These are phyloP conservation scores for Terfezia boudieri DNA, from an alignment of 495 filamentous ascomycete genomes.

Conservation along the genomic window DNA sequence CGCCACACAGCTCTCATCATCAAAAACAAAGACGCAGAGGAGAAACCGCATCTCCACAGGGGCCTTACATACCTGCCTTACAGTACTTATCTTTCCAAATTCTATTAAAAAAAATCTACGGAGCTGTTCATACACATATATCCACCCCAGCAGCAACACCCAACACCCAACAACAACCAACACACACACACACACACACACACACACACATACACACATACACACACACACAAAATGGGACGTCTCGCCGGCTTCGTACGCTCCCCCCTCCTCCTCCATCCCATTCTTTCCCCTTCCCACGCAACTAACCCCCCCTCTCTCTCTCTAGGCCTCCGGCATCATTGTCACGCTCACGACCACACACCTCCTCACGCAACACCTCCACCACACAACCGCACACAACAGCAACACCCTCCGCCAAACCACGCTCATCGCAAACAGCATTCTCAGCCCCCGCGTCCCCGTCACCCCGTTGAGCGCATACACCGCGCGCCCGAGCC, in stretches of 20 bases:
- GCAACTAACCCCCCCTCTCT: conserved; percentile 3
- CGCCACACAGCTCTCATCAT: no score
- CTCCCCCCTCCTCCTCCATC: neutral
- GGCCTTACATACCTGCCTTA: no score
- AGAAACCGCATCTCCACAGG: no score
- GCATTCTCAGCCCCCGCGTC: conserved; percentile 29
- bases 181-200: neutral
- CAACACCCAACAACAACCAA: no score
- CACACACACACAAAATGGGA: conserved; percentile 31
- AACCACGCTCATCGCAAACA: conserved; percentile 38
- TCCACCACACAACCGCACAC: conserved; percentile 44
- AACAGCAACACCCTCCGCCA: conserved; percentile 52
- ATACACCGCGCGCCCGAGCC: conserved; percentile 19
- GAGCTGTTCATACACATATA: no score
- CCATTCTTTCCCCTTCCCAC: neutral
- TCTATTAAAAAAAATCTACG: no score
- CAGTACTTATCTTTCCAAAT: no score
- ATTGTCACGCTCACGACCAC: conserved; percentile 63
- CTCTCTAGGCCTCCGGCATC: conserved; percentile 47
- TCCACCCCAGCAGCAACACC: no score
- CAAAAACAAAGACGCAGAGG: no score
- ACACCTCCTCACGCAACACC: conserved; percentile 56
- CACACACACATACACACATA: neutral
- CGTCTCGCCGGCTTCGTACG: conserved; percentile 67
- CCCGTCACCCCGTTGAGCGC: conserved; percentile 23